Evolutionary conservation across 345 rosid species (phyloP).

Genomic region (Dovyalis caffra): DNA sequence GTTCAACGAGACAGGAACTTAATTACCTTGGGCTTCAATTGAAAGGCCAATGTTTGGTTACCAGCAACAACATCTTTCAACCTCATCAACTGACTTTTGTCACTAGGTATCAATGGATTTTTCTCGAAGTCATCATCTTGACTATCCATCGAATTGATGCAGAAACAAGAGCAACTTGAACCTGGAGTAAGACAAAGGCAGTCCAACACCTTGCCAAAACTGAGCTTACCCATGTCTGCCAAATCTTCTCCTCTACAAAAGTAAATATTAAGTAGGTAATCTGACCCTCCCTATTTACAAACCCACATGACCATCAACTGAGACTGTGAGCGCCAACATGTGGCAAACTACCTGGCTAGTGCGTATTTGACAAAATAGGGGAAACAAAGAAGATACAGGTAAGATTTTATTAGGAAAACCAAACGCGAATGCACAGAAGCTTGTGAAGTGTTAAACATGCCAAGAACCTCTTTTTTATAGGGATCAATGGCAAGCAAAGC

Average conservation of each 20-base stretch:
- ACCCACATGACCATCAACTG: constrained; percentile 1
- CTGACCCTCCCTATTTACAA: constrained; percentile 14
- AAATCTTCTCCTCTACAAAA: background rate
- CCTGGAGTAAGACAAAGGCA: constrained; percentile 24
- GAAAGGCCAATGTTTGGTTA: constrained; percentile 77
- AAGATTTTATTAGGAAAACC: constrained; percentile 28
- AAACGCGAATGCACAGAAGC: constrained; percentile 11
- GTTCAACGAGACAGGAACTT: background rate
- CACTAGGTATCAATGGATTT: constrained; percentile 37
- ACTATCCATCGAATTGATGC: constrained; percentile 15
- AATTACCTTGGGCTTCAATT: constrained; percentile 79
- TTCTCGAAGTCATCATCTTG: constrained; percentile 22
- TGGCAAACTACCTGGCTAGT: background rate
- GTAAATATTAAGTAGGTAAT: background rate
- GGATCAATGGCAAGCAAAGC: constrained; percentile 11
- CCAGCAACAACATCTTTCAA: constrained; percentile 64
- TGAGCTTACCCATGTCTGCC: constrained; percentile 31
- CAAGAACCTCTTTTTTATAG: background rate
- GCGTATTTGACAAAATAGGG: background rate
- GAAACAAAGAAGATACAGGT: constrained; percentile 10
- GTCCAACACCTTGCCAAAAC: constrained; percentile 35
- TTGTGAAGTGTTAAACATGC: constrained; percentile 6
- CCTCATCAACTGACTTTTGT: constrained; percentile 38
- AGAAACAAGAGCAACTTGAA: constrained; percentile 31
- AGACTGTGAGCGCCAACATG: background rate